Percentiles rank a stretch among this genome's conserved stretches.
phyloP scores from a whole-genome alignment of 2,329 filamentous ascomycete species.

The Acrocalymma vagum region DNA sequence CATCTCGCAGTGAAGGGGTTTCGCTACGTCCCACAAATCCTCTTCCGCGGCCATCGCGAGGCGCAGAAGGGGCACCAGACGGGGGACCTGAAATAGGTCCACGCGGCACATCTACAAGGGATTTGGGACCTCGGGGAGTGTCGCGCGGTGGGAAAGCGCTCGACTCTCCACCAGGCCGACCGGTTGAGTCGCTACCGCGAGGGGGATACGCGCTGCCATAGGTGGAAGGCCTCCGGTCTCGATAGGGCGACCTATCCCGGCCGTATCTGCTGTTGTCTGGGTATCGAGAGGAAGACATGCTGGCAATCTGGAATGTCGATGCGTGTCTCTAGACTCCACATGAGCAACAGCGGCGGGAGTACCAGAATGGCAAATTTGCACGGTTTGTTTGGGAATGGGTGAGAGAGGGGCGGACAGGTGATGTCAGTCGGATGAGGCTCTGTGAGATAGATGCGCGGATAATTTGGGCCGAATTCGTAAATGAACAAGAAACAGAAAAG shows the following conservation, averaged over 20 bases:
- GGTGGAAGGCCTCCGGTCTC: constrained; percentile 72
- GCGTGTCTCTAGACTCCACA: constrained; percentile 18
- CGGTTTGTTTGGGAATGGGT: no score
- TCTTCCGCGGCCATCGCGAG: constrained; percentile 65
- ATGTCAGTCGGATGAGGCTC: no score
- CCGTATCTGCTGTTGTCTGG: constrained; percentile 47
- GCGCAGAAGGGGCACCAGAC: constrained; percentile 50
- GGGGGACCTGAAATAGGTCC: constrained; percentile 42
- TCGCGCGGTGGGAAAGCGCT: constrained; percentile 56
- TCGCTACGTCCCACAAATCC: constrained; percentile 69
- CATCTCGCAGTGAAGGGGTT: constrained; percentile 66
- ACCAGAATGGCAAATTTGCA: not conserved
- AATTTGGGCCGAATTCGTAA: no score
- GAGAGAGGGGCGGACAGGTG: no score
- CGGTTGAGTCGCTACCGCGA: constrained; percentile 46
- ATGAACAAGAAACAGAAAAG: no score
- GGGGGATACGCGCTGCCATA: constrained; percentile 66
- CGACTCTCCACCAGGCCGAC: constrained; percentile 38
- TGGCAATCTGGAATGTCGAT: constrained; percentile 9
- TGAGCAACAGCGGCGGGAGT: constrained; percentile 15
- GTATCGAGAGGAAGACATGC: constrained; percentile 47
- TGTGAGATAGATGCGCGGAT: no score
- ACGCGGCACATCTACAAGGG: constrained; percentile 70
- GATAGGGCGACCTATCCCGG: constrained; percentile 62
- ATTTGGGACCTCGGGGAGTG: constrained; percentile 83